phyloP scores from a whole-genome alignment of 306 rosid genomes.

The Vachellia collinsii region DNA sequence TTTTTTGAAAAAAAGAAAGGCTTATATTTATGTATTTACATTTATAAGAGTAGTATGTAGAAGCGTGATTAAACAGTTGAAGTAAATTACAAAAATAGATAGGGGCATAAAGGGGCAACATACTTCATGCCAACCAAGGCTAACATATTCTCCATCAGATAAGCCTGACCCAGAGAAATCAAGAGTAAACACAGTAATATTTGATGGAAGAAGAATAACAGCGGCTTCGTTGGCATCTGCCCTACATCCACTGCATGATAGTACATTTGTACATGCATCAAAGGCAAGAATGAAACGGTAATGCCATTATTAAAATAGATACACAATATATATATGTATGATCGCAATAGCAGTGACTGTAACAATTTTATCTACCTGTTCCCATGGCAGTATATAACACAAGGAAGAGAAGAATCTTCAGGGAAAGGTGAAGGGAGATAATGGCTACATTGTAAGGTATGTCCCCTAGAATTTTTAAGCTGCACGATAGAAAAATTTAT shows the following conservation, averaged over 20 bases:
- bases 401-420: conserved; percentile 80
- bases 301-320: conserved; percentile 26
- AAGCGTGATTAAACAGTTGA: too few species aligned
- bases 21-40: conserved; percentile 21
- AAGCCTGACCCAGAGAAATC: conserved; percentile 98
- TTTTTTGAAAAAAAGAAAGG: background rate
- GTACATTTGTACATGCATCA: conserved; percentile 36
- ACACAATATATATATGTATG: too few species aligned
- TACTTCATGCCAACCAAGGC: conserved; percentile 99
- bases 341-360: conserved; percentile 13
- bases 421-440: conserved; percentile 83
- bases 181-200: conserved; percentile 93
- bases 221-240: conserved; percentile 99
- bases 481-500: conserved; percentile 50
- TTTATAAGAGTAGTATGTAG: conserved; percentile 24
- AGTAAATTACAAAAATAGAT: too few species aligned
- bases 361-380: conserved; percentile 67
- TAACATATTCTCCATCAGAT: conserved; percentile 92
- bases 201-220: conserved; percentile 87
- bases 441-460: conserved; percentile 85
- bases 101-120: conserved; percentile 37
- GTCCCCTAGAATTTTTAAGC: conserved; percentile 88
- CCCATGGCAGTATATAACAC: conserved; percentile 98
- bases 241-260: conserved; percentile 91
- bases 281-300: conserved; percentile 18